Evolutionary conservation across 306 rosid species (phyloP), one percentile per base, ranked within the genome.

Genomic region (Psophocarpus tetragonolobus): DNA sequence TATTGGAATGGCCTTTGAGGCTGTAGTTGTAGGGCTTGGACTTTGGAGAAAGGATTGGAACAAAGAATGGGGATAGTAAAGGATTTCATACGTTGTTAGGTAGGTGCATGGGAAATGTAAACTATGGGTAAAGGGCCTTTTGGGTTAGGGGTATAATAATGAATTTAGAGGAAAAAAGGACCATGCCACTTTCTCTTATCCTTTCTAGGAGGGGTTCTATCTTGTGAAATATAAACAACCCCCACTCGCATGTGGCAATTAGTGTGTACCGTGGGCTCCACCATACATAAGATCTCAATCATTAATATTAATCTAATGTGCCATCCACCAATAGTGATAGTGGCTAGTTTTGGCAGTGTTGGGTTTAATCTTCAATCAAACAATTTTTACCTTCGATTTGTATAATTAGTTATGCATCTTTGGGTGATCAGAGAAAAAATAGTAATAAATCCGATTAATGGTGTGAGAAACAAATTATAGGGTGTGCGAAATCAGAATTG

Each of bases 51-150:
- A 26, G 74, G 50, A 66, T 14, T 14, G 33, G 67, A 75, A 44
- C 21, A 36, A 27, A 8, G 27, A 50, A 41, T 13, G 35, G 26
- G 53, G 71, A 24, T 7, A 26, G 20, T 35, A 61, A 68, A 39
- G 60, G 78, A 18, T 77, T 78, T 83, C 5, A 65, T 56, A 78
- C 82, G 85, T 82, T 83, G 29, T 0, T 9, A 74, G 20, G 39
- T 62, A 79, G n/a, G 85, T 84, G 87, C 88, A 84, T 83, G 92
- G 73, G 65, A 64, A 82, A 47, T 78, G 63, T 45, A 68, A 81
- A 75, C 47, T 38, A 78, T 54, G 62, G 45, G 84, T 17, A 64
- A 63, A 56, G 73, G 68, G 21, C 15, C 67, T 63, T 81, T 42
- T 23, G 36, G 62, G 36, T n/a, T 72, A 30, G 17, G 51, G 44